Base-by-base conservation (phyloP, 768 basidiomycete species). In the Arthromyces matolae region DNA sequence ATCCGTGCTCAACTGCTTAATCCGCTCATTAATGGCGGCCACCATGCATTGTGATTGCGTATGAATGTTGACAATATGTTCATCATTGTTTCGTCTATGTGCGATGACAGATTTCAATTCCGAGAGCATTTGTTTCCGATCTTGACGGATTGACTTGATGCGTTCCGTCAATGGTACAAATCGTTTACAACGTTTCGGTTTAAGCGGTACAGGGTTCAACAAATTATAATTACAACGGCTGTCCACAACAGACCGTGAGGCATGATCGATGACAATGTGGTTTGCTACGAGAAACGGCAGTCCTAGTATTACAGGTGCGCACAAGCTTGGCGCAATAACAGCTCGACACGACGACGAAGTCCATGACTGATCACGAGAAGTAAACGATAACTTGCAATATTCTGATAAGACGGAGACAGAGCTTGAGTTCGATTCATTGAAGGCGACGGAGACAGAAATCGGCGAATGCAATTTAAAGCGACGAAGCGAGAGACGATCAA, bases 281-380 rank as follows among this genome's bases (percentile, higher is more conserved):
- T 76, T 74, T 36, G 8, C 4, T 7, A 3, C 23, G 4, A 4
- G 8, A 6, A 36, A 36, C 8, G 7, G 35, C 9, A 36, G 35
- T 20, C 47, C 47, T 5, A 48, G 39, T 18, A 48, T 48, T 2
- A 48, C 9, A 25, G 29, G 20, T 5, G 40, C 7, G 18, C 41
- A 49, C 3, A 49, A 6, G 1, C 34, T 19, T 1, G 47, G 33
- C 0, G 47, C 41, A 29, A 49, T 36, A 3, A 49, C 14, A 8
- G 40, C 41, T 8, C n/a, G 33, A 4, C 36, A 10, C 1, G 35
- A 20, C 27, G 4, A 10, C 14, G 27, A 42, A 19, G 24, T 42
- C 47, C 47, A 48, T 34, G 22, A 13, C 34, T 40, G 31, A 31
- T 48, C 31, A 4, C 16, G 8, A 6, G 47, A 49, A 8, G 41